These are phyloP conservation scores for Solanum chilense DNA, from an alignment of 257 asterid genomes.

Conservation along the genomic window DNA sequence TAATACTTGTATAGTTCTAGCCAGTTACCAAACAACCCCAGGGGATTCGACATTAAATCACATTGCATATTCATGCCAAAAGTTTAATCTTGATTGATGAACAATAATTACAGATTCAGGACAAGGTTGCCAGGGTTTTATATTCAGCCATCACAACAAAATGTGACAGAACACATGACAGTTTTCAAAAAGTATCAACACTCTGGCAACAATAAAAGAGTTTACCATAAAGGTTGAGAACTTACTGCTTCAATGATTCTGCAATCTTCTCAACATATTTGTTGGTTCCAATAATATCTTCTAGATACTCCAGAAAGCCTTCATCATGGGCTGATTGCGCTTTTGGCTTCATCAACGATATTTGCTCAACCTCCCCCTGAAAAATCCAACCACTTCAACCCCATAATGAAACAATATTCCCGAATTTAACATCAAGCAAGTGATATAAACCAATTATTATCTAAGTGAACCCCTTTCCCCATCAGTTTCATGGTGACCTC, in stretches of 20 bases:
- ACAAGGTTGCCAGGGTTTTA: no score
- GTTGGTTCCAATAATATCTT: slow-evolving; percentile 94
- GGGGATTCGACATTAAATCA: no score
- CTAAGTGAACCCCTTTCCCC: slow-evolving; percentile 94
- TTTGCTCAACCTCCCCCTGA: slow-evolving; percentile 97
- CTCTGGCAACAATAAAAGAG: no score
- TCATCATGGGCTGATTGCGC: slow-evolving; percentile 97
- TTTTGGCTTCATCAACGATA: slow-evolving; percentile 92
- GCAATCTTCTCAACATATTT: slow-evolving; percentile 92
- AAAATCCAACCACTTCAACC: slow-evolving; percentile 1
- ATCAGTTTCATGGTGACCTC: slow-evolving; percentile 86
- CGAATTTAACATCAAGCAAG: slow-evolving; percentile 16
- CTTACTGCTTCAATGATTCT: slow-evolving; percentile 82
- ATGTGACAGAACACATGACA: no score
- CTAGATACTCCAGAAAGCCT: slow-evolving; percentile 96
- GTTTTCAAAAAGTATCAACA: no score
- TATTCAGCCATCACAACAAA: background rate
- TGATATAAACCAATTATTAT: slow-evolving; percentile 59
- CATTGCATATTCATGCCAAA: no score
- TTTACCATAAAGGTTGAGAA: background rate
- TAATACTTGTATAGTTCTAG: no score
- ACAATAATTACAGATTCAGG: no score
- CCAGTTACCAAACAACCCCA: no score
- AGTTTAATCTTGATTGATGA: no score
- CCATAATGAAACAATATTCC: no score